Evolutionary conservation across 1,139 yeast species (phyloP), one percentile per base, ranked within the genome.

Genomic region (Taphrina flavorubra): DNA sequence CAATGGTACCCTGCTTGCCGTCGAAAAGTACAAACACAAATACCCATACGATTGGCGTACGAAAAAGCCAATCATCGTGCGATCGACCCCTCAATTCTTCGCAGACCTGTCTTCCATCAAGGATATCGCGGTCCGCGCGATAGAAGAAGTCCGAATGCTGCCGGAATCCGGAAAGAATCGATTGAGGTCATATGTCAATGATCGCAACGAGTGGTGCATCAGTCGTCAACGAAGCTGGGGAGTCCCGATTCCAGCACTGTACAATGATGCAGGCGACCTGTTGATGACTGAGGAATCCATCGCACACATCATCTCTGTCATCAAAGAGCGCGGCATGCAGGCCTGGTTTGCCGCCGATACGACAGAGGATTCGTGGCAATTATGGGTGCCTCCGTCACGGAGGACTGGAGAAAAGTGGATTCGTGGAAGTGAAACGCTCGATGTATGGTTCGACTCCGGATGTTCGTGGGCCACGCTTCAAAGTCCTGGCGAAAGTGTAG

Each of bases 181-280:
- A 72, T 82, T 94, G 51, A 76, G 82, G 1, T 85, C 96, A 46
- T 94, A 92, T 75, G 84, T 92, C 40, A 81, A 81, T 20, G 87
- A 88, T 68, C 85, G 99, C 78, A 86, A 87, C 71, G 99, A 94
- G 76, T 94, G 99, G 99, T 94, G 99, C 78, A 92, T 94, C 62
- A 92, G 98, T 0, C 84, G 99, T 74, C 99, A 94, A 78, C 85
- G 99, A 73, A 84, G 86, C n/a, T 94, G 99, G 99, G 99, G 99
- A 61, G 98, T 94, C 51, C 99, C 99, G 0, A 89, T 94, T 57
- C 99, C 99, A 0, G 94, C 90, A 0, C 79, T 94, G 5, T 90
- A 89, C 77, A 79, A 86, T 71, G 83, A 82, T 66, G 81, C 81
- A 18, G 86, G 84, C 16, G 86, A 84, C 69, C 87, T 92, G 0